Base-by-base conservation (phyloP, 345 rosid species). In the Noccaea bulbosa region DNA sequence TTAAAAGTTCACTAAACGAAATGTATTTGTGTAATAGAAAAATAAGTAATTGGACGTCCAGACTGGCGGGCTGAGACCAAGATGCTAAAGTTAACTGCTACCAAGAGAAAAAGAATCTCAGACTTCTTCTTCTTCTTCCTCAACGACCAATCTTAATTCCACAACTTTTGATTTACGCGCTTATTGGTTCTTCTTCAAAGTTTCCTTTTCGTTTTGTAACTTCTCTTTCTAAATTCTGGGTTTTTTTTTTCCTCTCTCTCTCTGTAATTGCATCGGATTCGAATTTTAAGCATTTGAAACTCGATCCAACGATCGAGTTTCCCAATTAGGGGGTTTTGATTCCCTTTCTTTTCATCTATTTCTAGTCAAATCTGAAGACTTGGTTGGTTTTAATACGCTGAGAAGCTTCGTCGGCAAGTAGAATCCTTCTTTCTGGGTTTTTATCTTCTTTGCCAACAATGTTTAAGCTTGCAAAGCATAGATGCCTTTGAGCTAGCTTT, bases 361-460 rank as follows among this genome's bases (percentile, higher is more conserved):
- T 5, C 32, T 7, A 46, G 45, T 55, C 65, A 62, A 76, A 69
- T 56, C 40, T 62, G 15, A 55, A 47, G 39, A 30, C 70, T 51
- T 68, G 7, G 7, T 60, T 51, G 41, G 67, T 40, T 67, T 52
- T 8, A 12, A 22, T 45, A 56, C 24, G 64, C 47, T 40, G 62
- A 66, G 67, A 51, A 61, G 56, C 69, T 67, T 74, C 68, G 14
- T 44, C 15, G 55, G 7, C 69, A 57, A 61, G 50, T 55, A 24
- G 55, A 62, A 69, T 61, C 52, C 32, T 9, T 44, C 65, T 67
- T 74, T 58, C 40, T 43, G 49, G 50, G 35, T 54, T 75, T 17
- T 60, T 62, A 33, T 62, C 69, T 62, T 63, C 75, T 70, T 76
- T 51, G 44, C 70, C 79, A 33, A 63, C 57, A 37, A 76, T 76